Evolutionary conservation across 306 rosid species (phyloP).

Genomic region (Gleditsia sinensis): DNA sequence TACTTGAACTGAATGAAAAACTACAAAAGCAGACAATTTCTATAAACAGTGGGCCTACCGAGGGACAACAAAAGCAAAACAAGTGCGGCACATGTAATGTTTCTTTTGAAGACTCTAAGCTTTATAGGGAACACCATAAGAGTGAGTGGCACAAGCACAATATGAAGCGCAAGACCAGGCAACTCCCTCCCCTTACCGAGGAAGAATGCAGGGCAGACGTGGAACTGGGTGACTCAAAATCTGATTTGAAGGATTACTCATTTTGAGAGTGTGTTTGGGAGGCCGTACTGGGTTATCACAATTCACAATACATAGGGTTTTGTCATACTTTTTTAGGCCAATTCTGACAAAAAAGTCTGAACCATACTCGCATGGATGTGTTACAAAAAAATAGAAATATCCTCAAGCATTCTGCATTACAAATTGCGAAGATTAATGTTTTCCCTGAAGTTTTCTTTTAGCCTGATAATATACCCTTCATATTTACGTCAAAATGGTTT

Average conservation of each 20-base stretch:
- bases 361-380: conserved; percentile 5
- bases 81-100: conserved; percentile 73
- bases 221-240: conserved; percentile 59
- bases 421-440: too few relatives aligned
- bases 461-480: too few relatives aligned
- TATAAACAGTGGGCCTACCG: conserved; percentile 32
- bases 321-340: conserved; percentile 10
- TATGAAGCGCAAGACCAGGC: conserved; percentile 76
- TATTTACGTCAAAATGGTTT: too few relatives aligned
- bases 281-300: not conserved
- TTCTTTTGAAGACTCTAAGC: conserved; percentile 57
- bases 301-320: not conserved
- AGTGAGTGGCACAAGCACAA: conserved; percentile 97
- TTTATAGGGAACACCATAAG: conserved; percentile 86
- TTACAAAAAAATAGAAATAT: not conserved
- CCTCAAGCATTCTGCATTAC: too few relatives aligned
- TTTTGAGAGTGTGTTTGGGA: conserved; percentile 46
- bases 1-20: conserved; percentile 56
- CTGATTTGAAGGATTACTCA: conserved; percentile 86
- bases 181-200: conserved; percentile 78
- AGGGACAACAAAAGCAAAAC: conserved; percentile 66
- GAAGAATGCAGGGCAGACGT: conserved; percentile 77
- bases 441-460: too few relatives aligned
- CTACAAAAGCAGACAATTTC: conserved; percentile 68
- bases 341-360: conserved; percentile 19